Percentiles rank a stretch among this genome's conserved stretches.
Evolutionary conservation across 2,329 filamentous ascomycete species (phyloP).

Genomic region (Aphanocladium album): DNA sequence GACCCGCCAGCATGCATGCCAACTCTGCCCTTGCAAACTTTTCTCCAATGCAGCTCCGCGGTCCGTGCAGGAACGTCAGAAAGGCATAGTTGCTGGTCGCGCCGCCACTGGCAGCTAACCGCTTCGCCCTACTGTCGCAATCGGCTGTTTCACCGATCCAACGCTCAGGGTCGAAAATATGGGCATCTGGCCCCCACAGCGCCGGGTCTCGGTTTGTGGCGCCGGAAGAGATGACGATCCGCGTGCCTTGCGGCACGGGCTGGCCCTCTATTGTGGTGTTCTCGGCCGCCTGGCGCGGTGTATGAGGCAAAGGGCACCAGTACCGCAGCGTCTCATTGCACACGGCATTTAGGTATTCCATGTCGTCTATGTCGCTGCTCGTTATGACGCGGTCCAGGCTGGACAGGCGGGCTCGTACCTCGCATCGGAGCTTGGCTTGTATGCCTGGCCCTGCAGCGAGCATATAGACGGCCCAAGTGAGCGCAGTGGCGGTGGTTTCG

Average conservation of each 20-base stretch:
- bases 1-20: conserved; percentile 67
- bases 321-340: conserved; percentile 72
- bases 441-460: conserved; percentile 60
- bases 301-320: conserved; percentile 66
- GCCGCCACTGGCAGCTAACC: conserved; percentile 47
- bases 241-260: conserved; percentile 64
- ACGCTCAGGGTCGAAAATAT: conserved; percentile 71
- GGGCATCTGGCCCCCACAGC: conserved; percentile 69
- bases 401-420: conserved; percentile 61
- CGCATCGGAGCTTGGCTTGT: conserved; percentile 61
- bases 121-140: conserved; percentile 19
- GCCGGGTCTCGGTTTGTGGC: conserved; percentile 64
- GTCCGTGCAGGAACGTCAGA: conserved; percentile 80
- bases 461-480: conserved; percentile 69
- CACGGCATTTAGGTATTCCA: conserved; percentile 65
- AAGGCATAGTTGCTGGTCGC: conserved; percentile 71
- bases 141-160: conserved; percentile 51
- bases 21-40: conserved; percentile 80
- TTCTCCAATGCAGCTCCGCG: conserved; percentile 78
- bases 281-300: conserved; percentile 57
- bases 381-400: conserved; percentile 32
- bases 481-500: conserved; percentile 71
- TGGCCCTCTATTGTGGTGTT: conserved; percentile 63
- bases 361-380: conserved; percentile 51
- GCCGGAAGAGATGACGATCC: conserved; percentile 58